Evolutionary conservation across 2,329 filamentous ascomycete species (phyloP).

Genomic region (Clonostachys byssicola): DNA sequence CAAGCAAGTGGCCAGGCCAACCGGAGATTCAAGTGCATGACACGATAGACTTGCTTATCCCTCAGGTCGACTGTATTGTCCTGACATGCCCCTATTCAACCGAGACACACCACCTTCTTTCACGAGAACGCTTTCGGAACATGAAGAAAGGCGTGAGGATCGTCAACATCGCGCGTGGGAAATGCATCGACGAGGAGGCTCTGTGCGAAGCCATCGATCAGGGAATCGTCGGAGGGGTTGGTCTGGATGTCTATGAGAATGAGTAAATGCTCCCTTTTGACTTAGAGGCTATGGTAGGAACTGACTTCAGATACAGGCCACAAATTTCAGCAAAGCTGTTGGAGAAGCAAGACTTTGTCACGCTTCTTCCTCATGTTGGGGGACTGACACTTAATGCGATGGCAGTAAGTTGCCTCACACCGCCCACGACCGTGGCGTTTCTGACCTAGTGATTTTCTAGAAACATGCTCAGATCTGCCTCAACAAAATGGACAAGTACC

Average conservation of each 20-base stretch:
- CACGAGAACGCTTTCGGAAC: conserved; percentile 1
- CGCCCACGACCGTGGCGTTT: too few species aligned
- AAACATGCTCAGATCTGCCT: too few species aligned
- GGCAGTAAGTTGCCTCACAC: too few species aligned
- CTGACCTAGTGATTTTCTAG: too few species aligned
- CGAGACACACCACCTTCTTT: conserved; percentile 9
- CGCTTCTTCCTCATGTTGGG: too few species aligned
- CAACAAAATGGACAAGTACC: too few species aligned
- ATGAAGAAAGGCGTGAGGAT: conserved; percentile 8
- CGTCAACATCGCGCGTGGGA: conserved; percentile 8
- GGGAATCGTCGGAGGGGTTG: conserved; percentile 5
- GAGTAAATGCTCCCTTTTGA: conserved; percentile 1
- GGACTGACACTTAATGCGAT: too few species aligned
- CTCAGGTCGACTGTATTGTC: conserved; percentile 29
- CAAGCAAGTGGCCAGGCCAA: conserved; percentile 9
- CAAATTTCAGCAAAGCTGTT: too few species aligned
- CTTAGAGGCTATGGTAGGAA: too few species aligned
- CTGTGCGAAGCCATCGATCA: conserved; percentile 7
- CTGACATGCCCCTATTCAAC: conserved; percentile 9
- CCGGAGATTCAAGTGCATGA: conserved; percentile 21
- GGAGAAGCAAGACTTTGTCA: too few species aligned
- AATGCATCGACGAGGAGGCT: conserved; percentile 7
- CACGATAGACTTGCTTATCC: conserved; percentile 29
- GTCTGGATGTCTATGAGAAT: conserved; percentile 9
- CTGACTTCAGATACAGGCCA: too few species aligned